Evolutionary conservation across 495 filamentous ascomycete genomes (phyloP), one percentile per base, ranked within the genome.

Genomic region (Gamarada debralockiae): DNA sequence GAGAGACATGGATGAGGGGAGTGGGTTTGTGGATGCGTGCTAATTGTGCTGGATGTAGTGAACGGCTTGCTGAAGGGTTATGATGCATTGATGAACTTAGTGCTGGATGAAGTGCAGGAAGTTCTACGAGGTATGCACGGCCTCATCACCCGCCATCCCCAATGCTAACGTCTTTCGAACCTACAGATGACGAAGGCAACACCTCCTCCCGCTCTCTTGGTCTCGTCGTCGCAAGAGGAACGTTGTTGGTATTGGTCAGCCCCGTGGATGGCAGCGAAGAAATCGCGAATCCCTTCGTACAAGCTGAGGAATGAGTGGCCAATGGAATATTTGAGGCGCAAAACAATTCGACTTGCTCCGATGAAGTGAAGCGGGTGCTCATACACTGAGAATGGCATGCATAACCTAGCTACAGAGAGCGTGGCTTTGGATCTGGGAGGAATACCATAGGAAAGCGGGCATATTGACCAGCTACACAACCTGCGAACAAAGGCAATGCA

Each of bases 71-170:
- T 98, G 9, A 98, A 97, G 65, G 93, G 93, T 42, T 96, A 90
- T 61, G 93, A 98, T 62, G 91, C 92, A 60, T 75, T 98, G 31
- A 97, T 97, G 92, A 98, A 97, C 67, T 73, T 98, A 48, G 93
- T 98, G 18, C 75, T 98, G 45, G 95, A 97, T 62, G 89, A 97
- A 48, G 92, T 93, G 18, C 84, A 95, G 70, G 93, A 98, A 66
- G 73, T 83, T 20, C 78, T 96, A 70, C 77, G 87, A 73, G 92
- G 92, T 96, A 60, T 56, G 77, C 20, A 6, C 22, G 13, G 13
- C 40, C 22, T 5, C 21, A 3, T 13, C 5, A 20, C 9, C 17
- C 4, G 4, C 13, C 21, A 7, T 21, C 20, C 10, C 21, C 3
- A 3, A 18, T 37, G 22, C 15, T 12, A 15, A 27, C 51, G 40